Conservation (phyloP, 225 moss, liverwort and hornwort genomes). For the Pseudoscleropodium purum region DNA sequence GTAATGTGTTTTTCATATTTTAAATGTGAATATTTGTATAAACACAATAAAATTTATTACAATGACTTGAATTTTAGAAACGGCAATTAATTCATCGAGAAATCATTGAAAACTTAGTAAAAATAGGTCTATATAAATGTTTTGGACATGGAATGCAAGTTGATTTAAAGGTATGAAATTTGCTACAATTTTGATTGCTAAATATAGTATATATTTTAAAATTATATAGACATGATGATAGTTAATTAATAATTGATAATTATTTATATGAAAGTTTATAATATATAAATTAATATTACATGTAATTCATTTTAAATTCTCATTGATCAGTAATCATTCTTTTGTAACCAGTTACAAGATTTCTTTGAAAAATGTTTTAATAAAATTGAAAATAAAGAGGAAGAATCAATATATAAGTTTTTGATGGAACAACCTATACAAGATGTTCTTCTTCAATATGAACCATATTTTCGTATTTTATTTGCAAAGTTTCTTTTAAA, state of each 20-base stretch:
- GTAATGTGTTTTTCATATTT: background rate
- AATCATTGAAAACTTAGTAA: slow-evolving; percentile 28
- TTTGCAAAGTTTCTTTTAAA: slow-evolving; percentile 19
- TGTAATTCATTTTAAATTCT: background rate
- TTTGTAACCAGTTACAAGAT: background rate
- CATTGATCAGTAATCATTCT: background rate
- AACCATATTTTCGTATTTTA: background rate
- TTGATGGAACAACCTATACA: slow-evolving; percentile 3
- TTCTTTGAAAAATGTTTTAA: slow-evolving; percentile 16
- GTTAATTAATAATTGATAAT: too few relatives aligned
- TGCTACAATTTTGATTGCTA: too few relatives aligned
- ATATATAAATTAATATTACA: too few relatives aligned
- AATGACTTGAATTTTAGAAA: background rate
- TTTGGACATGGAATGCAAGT: slow-evolving; percentile 1
- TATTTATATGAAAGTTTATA: background rate
- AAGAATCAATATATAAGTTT: slow-evolving; percentile 2
- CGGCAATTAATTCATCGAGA: slow-evolving; percentile 38
- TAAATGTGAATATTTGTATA: too few relatives aligned
- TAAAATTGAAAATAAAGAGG: slow-evolving; percentile 10
- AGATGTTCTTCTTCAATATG: slow-evolving; percentile 6
- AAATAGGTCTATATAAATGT: slow-evolving; percentile 29
- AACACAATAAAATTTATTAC: background rate
- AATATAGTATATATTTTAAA: background rate
- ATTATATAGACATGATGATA: too few relatives aligned
- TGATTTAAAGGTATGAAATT: background rate